phyloP scores from a whole-genome alignment of 140 eudicot species.

The Flaveria floridana region DNA sequence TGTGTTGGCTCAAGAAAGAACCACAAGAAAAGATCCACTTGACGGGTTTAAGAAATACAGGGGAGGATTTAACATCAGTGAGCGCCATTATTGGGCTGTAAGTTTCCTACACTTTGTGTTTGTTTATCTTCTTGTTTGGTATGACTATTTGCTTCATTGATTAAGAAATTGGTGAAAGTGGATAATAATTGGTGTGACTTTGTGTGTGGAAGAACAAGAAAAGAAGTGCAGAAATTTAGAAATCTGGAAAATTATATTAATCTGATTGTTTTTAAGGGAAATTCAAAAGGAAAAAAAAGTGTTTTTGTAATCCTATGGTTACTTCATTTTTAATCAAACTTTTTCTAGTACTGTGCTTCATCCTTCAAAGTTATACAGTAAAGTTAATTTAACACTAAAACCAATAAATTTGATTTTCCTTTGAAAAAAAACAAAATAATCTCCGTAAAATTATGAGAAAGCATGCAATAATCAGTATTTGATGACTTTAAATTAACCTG shows the following conservation, averaged over 20 bases:
- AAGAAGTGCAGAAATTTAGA: neutral
- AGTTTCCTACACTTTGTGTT: conserved; percentile 28
- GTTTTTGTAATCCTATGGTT: too few relatives aligned
- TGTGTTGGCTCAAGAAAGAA: conserved; percentile 70
- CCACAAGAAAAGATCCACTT: conserved; percentile 80
- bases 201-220: too few relatives aligned
- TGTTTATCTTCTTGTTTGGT: too few relatives aligned
- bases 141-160: too few relatives aligned
- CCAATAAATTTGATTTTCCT: neutral
- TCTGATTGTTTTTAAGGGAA: neutral
- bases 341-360: neutral
- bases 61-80: conserved; percentile 92
- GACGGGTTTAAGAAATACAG: conserved; percentile 54
- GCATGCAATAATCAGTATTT: neutral
- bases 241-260: neutral
- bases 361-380: neutral
- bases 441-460: neutral
- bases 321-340: neutral
- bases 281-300: too few relatives aligned
- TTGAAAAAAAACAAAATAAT: neutral
- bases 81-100: conserved; percentile 95
- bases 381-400: neutral
- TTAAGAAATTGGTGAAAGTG: too few relatives aligned
- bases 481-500: too few relatives aligned
- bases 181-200: too few relatives aligned